Evolutionary conservation across 495 filamentous ascomycete genomes (phyloP).

Genomic region (Penicillium argentinense): DNA sequence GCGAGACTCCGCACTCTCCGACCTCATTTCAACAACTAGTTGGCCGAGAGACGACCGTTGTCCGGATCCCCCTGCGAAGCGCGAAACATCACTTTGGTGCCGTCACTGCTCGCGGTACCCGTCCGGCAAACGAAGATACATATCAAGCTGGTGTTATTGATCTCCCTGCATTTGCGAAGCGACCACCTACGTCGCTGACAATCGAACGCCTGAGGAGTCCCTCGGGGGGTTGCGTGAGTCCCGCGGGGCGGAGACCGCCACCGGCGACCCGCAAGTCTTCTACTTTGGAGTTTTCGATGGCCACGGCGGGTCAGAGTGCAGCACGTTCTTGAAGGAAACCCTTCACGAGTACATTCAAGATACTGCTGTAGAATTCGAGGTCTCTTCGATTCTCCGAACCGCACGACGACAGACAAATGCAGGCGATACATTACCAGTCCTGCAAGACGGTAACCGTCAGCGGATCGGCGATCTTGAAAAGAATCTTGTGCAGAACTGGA

Average conservation of each 20-base stretch:
- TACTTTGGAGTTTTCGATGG: slow-evolving; percentile 97
- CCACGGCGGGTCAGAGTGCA: slow-evolving; percentile 89
- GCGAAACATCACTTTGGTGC: slow-evolving; percentile 96
- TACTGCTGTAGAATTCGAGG: slow-evolving; percentile 67
- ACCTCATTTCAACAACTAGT: slow-evolving; percentile 56
- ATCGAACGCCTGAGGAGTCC: slow-evolving; percentile 28
- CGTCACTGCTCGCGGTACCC: slow-evolving; percentile 72
- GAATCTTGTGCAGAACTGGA: slow-evolving; percentile 73
- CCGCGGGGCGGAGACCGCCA: slow-evolving; percentile 66
- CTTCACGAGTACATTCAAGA: slow-evolving; percentile 89
- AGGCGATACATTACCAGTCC: slow-evolving; percentile 31
- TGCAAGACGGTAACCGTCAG: slow-evolving; percentile 40
- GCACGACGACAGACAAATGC: slow-evolving; percentile 8
- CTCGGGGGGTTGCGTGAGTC: slow-evolving; percentile 41
- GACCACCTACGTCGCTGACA: slow-evolving; percentile 69
- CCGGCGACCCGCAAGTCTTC: slow-evolving; percentile 91
- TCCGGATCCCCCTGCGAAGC: slow-evolving; percentile 89
- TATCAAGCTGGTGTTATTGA: slow-evolving; percentile 94
- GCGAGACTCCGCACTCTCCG: slow-evolving; percentile 52
- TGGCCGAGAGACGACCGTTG: slow-evolving; percentile 84
- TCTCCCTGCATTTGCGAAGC: slow-evolving; percentile 87
- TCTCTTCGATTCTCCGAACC: slow-evolving; percentile 63
- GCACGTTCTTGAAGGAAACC: slow-evolving; percentile 76
- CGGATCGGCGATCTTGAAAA: slow-evolving; percentile 56
- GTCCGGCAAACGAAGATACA: slow-evolving; percentile 88